A percentile compares a stretch with the other conserved stretches of the same genome.
Evolutionary conservation across 768 basidiomycete genomes (phyloP).

Genomic region (Mycena rebaudengoi): DNA sequence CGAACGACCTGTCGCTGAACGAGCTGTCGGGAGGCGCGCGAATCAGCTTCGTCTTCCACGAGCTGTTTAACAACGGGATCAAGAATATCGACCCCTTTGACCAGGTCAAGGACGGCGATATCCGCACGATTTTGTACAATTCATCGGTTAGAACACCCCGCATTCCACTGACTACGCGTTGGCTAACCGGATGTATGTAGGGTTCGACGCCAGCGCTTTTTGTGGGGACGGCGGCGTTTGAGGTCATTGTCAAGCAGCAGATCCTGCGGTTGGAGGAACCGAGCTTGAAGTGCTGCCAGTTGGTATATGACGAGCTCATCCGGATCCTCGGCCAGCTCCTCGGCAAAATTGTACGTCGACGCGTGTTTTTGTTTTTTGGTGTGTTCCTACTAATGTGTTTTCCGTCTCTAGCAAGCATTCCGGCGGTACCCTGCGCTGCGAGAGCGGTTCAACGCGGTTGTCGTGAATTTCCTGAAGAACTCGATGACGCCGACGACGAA

Average conservation of each 20-base stretch:
- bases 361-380: neutral
- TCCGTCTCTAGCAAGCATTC: constrained; percentile 85
- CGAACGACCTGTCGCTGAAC: constrained; percentile 93
- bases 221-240: constrained; percentile 96
- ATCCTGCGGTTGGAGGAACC: constrained; percentile 98
- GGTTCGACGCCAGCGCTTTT: constrained; percentile 97
- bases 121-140: constrained; percentile 95
- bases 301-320: constrained; percentile 97
- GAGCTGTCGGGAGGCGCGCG: constrained; percentile 98
- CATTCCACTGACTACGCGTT: neutral
- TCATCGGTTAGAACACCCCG: constrained; percentile 88
- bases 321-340: constrained; percentile 93
- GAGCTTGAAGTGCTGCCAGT: constrained; percentile 89
- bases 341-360: constrained; percentile 84
- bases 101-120: constrained; percentile 98
- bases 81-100: constrained; percentile 98
- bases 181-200: constrained; percentile 43
- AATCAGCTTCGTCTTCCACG: constrained; percentile 99
- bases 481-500: constrained; percentile 95
- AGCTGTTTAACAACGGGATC: constrained; percentile 96
- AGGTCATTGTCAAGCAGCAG: constrained; percentile 99
- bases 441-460: constrained; percentile 95
- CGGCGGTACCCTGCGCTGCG: constrained; percentile 95
- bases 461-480: constrained; percentile 96
- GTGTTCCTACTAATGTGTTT: constrained; percentile 2